Evolutionary conservation across 192 early-diverging fungal species (phyloP).

Genomic region (Pilobolus umbonatus): DNA sequence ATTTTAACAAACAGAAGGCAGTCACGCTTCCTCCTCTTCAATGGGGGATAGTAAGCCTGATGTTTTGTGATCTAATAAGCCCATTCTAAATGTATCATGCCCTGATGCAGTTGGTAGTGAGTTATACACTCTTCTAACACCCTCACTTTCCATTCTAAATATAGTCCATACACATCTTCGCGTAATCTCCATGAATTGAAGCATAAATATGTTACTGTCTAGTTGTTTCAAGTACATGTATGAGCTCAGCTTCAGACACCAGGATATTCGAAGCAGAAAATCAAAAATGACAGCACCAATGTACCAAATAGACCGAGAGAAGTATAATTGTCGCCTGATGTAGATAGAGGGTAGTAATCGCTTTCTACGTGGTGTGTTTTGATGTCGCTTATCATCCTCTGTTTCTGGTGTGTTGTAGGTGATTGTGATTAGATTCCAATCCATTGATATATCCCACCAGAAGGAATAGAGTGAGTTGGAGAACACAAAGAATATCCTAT

Average conservation of each 20-base stretch:
- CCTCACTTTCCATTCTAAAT: constrained; percentile 83
- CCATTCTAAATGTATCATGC: not conserved
- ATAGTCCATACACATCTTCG: constrained; percentile 95
- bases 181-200: constrained; percentile 78
- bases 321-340: constrained; percentile 64
- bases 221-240: constrained; percentile 59
- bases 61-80: not conserved
- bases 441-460: constrained; percentile 94
- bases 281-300: constrained; percentile 76
- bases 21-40: constrained; percentile 11
- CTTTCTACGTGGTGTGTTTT: too few relatives aligned
- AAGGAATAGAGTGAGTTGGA: constrained; percentile 92
- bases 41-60: constrained; percentile 7
- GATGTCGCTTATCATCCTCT: constrained; percentile 2
- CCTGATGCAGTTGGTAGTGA: constrained; percentile 6
- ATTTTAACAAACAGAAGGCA: not conserved
- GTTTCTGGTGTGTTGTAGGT: not conserved
- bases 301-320: constrained; percentile 60
- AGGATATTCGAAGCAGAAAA: constrained; percentile 77
- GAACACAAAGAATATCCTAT: constrained; percentile 57
- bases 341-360: constrained; percentile 26
- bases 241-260: constrained; percentile 72
- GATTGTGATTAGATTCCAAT: constrained; percentile 69
- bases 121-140: constrained; percentile 43
- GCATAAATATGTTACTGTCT: constrained; percentile 65